A percentile compares a stretch with the other conserved stretches of the same genome.
phyloP scores from a whole-genome alignment of 2,329 filamentous ascomycete genomes.

The Sporothrix mexicana region DNA sequence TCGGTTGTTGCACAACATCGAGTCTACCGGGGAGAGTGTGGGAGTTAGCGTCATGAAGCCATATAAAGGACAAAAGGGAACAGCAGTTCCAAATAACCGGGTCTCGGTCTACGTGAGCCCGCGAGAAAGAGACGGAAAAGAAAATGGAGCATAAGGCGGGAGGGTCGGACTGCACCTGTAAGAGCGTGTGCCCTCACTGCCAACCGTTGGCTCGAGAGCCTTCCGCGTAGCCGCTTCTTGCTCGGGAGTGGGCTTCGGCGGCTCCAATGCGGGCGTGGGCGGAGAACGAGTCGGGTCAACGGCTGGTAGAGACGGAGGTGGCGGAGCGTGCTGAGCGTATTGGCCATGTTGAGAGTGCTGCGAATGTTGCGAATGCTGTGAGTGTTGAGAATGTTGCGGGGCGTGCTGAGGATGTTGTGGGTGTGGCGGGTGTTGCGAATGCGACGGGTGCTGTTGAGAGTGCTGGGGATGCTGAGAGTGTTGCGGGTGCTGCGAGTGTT shows the following conservation, averaged over 20 bases:
- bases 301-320: slow-evolving; percentile 12
- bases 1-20: slow-evolving; percentile 85
- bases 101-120: background rate
- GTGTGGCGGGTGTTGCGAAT: background rate
- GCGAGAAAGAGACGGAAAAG: too few species aligned
- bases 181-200: slow-evolving; percentile 36
- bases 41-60: slow-evolving; percentile 27
- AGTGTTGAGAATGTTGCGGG: slow-evolving; percentile 17
- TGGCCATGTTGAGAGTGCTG: slow-evolving; percentile 23
- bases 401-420: background rate
- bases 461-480: slow-evolving; percentile 32
- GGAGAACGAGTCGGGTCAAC: slow-evolving; percentile 30
- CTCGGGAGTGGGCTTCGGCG: slow-evolving; percentile 34
- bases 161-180: slow-evolving; percentile 35
- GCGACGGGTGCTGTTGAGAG: slow-evolving; percentile 31
- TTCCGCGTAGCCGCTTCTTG: slow-evolving; percentile 38
- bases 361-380: background rate
- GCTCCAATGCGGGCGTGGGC: slow-evolving; percentile 29
- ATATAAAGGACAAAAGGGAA: background rate
- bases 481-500: slow-evolving; percentile 2
- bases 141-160: too few species aligned
- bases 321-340: slow-evolving; percentile 22
- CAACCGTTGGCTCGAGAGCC: slow-evolving; percentile 37
- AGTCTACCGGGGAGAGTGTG: slow-evolving; percentile 56
- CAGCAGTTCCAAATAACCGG: background rate